A percentile compares a stretch with the other conserved stretches of the same genome.
These are phyloP conservation scores for Aquanectria penicillioides DNA, from an alignment of 2,329 filamentous ascomycete genomes.

Conservation along the genomic window DNA sequence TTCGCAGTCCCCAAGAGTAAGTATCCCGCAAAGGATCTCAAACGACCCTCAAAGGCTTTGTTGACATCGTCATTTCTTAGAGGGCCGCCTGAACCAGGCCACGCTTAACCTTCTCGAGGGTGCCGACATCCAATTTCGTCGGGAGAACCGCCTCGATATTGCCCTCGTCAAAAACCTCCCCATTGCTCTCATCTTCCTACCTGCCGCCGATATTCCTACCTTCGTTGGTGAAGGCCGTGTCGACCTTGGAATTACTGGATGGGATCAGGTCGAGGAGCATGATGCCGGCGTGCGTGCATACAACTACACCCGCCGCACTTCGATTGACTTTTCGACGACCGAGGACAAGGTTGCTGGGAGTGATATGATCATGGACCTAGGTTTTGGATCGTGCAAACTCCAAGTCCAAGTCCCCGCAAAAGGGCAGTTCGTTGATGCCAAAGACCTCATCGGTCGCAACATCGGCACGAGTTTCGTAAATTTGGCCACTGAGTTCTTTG, in stretches of 20 bases:
- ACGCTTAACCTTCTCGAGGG: conserved; percentile 91
- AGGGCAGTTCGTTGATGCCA: conserved; percentile 73
- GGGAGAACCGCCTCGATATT: conserved; percentile 95
- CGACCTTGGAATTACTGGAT: conserved; percentile 93
- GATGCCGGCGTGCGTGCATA: conserved; percentile 69
- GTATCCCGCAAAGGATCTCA: conserved; percentile 48
- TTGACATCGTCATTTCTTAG: conserved; percentile 54
- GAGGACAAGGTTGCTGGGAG: conserved; percentile 68
- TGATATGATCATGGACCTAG: conserved; percentile 88
- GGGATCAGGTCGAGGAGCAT: conserved; percentile 92
- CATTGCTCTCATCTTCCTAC: conserved; percentile 95
- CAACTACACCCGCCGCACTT: conserved; percentile 59
- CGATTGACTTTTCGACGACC: conserved; percentile 39
- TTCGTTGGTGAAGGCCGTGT: conserved; percentile 96
- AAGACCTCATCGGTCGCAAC: conserved; percentile 89
- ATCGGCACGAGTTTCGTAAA: conserved; percentile 96
- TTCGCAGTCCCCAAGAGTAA: conserved; percentile 99
- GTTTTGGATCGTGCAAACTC: conserved; percentile 89
- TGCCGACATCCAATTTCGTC: conserved; percentile 95
- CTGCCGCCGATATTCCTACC: conserved; percentile 95
- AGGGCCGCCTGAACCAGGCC: conserved; percentile 91
- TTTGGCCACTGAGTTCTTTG: conserved; percentile 85
- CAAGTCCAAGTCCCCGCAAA: conserved; percentile 97
- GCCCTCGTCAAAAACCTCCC: conserved; percentile 97
- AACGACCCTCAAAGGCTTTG: neutral